Evolutionary conservation across 208 protist genomes (phyloP), one percentile per base, ranked within the genome.

Genomic region (Entamoeba moshkovskii): DNA sequence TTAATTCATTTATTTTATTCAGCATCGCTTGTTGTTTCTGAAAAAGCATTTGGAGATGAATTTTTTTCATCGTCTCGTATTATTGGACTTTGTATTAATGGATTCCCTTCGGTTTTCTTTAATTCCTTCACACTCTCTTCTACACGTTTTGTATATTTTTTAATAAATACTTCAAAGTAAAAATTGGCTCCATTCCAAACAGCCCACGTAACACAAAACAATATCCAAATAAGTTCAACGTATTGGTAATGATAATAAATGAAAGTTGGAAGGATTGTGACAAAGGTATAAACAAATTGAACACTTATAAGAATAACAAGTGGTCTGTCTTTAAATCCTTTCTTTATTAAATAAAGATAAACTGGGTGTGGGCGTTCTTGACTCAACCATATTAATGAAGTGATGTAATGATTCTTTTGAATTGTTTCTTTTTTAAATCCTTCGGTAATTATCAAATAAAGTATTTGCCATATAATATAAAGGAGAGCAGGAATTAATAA

Each of bases 381-480:
- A 38, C 59, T 73, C 29, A 73, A 38, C 59, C 59, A 73, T n/a
- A 73, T 73, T 11, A 73, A 22, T 73, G 59, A 73, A 11, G 59
- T 73, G 22, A 73, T 73, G 22, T 73, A 73, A 42, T 38, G 29
- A 73, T 73, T 73, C 59, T 73, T 73, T 38, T 73, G 0, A 73
- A 73, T 73, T n/a, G 59, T 73, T 38, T 73, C 59, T 73, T 73
- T 73, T 38, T 73, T 73, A 38, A 73, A 73, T 25, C 59, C 45
- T 93, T 93, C 91, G 25, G 91, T 93, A 16, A 47, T 47, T 42
- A 93, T 47, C 22, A 93, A 49, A 49, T 93, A 93, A n/a, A 93
- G 3, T 33, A 47, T 93, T 93, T 93, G 91, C 91, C 91, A 93
- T 47, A 93, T n/a, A 52, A 93, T 38, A 49, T 93, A 93, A 33